These are phyloP conservation scores for Albizia julibrissin DNA, from an alignment of 306 rosid species.

Conservation along the genomic window DNA sequence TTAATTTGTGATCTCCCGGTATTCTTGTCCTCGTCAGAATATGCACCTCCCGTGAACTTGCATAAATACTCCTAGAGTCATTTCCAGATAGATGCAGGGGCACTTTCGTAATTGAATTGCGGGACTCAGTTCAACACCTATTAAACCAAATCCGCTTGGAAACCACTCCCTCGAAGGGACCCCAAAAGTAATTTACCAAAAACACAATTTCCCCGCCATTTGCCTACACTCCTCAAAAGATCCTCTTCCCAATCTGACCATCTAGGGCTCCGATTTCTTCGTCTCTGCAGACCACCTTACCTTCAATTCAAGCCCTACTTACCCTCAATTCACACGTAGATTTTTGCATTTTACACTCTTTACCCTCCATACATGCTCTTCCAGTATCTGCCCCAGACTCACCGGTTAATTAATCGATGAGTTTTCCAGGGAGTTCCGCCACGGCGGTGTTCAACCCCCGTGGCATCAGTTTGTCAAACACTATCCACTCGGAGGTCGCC, in stretches of 20 bases:
- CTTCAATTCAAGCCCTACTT: slow-evolving; percentile 50
- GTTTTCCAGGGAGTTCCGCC: slow-evolving; percentile 44
- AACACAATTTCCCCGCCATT: slow-evolving; percentile 89
- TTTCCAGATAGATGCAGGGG: slow-evolving; percentile 18
- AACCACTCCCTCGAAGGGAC: slow-evolving; percentile 25
- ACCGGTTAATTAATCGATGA: slow-evolving; percentile 65
- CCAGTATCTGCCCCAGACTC: slow-evolving; percentile 32
- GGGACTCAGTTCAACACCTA: slow-evolving; percentile 18
- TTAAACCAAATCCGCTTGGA: slow-evolving; percentile 40
- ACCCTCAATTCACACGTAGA: slow-evolving; percentile 28
- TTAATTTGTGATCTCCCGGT: background rate
- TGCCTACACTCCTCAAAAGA: slow-evolving; percentile 37
- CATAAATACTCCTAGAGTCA: background rate
- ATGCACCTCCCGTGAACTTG: background rate
- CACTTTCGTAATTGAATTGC: background rate
- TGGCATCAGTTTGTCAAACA: slow-evolving; percentile 73
- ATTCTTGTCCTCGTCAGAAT: background rate
- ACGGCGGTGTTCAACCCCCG: slow-evolving; percentile 46
- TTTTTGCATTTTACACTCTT: slow-evolving; percentile 42
- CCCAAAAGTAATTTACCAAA: slow-evolving; percentile 39
- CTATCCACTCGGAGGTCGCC: slow-evolving; percentile 87
- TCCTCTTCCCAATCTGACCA: slow-evolving; percentile 55
- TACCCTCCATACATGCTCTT: slow-evolving; percentile 59
- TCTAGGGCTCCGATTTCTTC: slow-evolving; percentile 48
- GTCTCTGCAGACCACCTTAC: background rate